Conservation (phyloP, 192 early-diverging fungal species). For the Gamsiella multidivaricata region DNA sequence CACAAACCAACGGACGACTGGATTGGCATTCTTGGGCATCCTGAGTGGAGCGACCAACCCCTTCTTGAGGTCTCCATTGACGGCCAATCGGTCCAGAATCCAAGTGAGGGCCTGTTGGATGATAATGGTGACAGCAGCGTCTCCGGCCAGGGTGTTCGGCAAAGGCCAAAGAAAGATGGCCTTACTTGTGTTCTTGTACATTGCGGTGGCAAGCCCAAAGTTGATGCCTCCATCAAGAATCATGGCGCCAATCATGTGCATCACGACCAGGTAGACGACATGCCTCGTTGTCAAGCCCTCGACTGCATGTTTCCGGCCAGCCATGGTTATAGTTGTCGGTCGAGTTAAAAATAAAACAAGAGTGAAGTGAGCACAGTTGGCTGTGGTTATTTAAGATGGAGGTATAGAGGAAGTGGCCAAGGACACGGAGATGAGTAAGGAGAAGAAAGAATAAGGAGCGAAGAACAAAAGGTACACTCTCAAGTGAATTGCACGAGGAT, state of each 20-base stretch:
- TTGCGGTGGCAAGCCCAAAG: slow-evolving; percentile 41
- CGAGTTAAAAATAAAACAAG: background rate
- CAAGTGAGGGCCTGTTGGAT: slow-evolving; percentile 34
- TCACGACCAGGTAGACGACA: slow-evolving; percentile 25
- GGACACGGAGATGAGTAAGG: background rate
- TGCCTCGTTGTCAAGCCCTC: slow-evolving; percentile 20
- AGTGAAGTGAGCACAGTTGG: background rate
- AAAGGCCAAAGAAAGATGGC: slow-evolving; percentile 24
- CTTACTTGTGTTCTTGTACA: slow-evolving; percentile 32
- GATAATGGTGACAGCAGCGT: slow-evolving; percentile 31
- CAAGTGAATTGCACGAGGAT: slow-evolving; percentile 3
- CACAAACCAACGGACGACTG: slow-evolving; percentile 29
- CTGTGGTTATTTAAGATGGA: background rate
- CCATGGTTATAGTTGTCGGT: background rate
- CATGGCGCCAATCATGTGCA: slow-evolving; percentile 33
- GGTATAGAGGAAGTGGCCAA: background rate
- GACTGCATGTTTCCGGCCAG: slow-evolving; percentile 8
- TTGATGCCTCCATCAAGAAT: slow-evolving; percentile 40
- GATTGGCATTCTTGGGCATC: slow-evolving; percentile 26
- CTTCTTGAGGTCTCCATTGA: slow-evolving; percentile 18
- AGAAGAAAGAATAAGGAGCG: slow-evolving; percentile 2
- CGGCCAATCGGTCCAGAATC: slow-evolving; percentile 24
- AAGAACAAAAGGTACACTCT: background rate
- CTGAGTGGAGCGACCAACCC: slow-evolving; percentile 17
- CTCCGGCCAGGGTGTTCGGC: slow-evolving; percentile 34